These are phyloP conservation scores for Talaromyces borbonicus DNA, from an alignment of 495 filamentous ascomycete species.

Conservation along the genomic window DNA sequence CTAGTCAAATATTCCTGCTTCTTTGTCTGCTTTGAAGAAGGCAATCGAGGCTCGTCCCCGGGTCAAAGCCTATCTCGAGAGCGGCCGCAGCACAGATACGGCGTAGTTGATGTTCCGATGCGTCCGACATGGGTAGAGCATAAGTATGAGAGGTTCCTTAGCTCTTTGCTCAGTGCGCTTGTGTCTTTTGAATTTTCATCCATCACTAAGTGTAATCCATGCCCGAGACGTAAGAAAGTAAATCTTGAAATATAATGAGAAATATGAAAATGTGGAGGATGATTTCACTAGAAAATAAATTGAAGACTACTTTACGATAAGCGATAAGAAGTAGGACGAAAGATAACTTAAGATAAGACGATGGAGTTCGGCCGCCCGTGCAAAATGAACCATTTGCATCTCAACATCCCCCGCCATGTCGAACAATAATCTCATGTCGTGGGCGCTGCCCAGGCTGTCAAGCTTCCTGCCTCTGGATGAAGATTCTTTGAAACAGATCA, in stretches of 20 bases:
- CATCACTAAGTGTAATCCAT: too few relatives aligned
- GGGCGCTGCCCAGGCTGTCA: slow-evolving; percentile 62
- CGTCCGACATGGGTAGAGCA: too few relatives aligned
- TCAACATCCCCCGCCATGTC: slow-evolving; percentile 2
- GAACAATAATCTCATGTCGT: slow-evolving; percentile 19
- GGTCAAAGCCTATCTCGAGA: slow-evolving; percentile 6
- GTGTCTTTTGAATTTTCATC: too few relatives aligned
- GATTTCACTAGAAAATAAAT: too few relatives aligned
- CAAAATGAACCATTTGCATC: neutral
- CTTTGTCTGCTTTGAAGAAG: neutral
- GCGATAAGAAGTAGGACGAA: neutral
- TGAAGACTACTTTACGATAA: too few relatives aligned
- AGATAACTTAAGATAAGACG: too few relatives aligned
- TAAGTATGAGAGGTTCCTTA: too few relatives aligned
- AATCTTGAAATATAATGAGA: too few relatives aligned
- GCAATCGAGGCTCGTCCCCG: slow-evolving; percentile 3
- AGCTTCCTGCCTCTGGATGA: slow-evolving; percentile 76
- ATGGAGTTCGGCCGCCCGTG: neutral
- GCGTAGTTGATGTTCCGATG: too few relatives aligned
- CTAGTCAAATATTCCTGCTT: neutral
- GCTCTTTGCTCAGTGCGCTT: too few relatives aligned
- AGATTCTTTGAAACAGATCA: slow-evolving; percentile 67
- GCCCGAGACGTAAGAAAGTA: too few relatives aligned
- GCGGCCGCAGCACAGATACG: slow-evolving; percentile 1
- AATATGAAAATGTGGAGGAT: too few relatives aligned